These are phyloP conservation scores for Mycena sanguinolenta DNA, from an alignment of 768 basidiomycete genomes.

Conservation along the genomic window DNA sequence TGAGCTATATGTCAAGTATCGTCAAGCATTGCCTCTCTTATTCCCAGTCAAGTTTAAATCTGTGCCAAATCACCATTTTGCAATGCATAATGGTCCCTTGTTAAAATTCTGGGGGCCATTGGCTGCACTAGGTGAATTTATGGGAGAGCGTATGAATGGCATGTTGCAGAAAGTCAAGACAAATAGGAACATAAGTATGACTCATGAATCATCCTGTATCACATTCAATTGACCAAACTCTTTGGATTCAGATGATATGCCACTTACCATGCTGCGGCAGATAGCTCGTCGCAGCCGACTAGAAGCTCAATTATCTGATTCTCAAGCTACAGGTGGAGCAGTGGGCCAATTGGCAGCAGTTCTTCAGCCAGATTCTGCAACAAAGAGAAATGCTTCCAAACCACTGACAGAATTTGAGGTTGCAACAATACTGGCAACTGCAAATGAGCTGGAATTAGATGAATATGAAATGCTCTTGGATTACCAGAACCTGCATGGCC, in stretches of 20 bases:
- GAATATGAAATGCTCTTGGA: constrained; percentile 37
- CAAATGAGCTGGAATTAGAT: constrained; percentile 17
- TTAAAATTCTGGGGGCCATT: constrained; percentile 50
- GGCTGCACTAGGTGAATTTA: constrained; percentile 45
- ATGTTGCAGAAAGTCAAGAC: constrained; percentile 41
- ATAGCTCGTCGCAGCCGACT: constrained; percentile 11
- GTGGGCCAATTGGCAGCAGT: constrained; percentile 5
- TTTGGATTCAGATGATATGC: constrained; percentile 23
- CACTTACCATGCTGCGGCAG: constrained; percentile 30
- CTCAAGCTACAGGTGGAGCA: neutral
- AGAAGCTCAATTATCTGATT: constrained; percentile 13
- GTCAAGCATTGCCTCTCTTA: constrained; percentile 34
- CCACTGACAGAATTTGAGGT: constrained; percentile 5
- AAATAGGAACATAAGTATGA: constrained; percentile 38
- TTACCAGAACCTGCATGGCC: constrained; percentile 35
- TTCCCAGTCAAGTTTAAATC: constrained; percentile 39
- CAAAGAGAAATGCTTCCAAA: neutral
- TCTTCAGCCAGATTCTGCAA: constrained; percentile 2
- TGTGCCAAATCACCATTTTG: constrained; percentile 51
- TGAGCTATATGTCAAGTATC: constrained; percentile 41
- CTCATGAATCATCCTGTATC: too few relatives aligned
- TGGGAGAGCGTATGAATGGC: constrained; percentile 49
- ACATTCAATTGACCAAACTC: neutral
- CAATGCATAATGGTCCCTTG: constrained; percentile 46
- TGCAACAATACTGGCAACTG: constrained; percentile 28